Evolutionary conservation across 495 filamentous ascomycete species (phyloP).

Genomic region (Penicillium parvum): DNA sequence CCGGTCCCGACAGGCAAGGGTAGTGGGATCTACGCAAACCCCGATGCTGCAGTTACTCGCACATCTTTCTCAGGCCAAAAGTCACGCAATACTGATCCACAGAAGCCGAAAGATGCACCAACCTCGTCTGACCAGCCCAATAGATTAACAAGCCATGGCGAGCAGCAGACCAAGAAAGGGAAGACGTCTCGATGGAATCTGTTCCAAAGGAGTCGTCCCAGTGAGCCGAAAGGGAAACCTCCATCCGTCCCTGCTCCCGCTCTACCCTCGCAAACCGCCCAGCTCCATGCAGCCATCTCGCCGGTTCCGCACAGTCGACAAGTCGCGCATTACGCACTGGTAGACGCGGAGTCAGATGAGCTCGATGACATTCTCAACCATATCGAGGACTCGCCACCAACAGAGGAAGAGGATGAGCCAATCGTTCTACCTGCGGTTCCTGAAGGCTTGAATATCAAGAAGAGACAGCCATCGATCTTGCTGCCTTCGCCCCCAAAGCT

Average conservation of each 20-base stretch:
- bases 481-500: conserved; percentile 52
- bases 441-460: conserved; percentile 31
- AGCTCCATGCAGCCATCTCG: conserved; percentile 41
- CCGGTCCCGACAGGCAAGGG: conserved; percentile 18
- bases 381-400: conserved; percentile 47
- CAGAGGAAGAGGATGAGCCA: conserved; percentile 31
- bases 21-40: conserved; percentile 19
- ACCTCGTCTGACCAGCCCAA: not conserved
- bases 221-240: conserved; percentile 22
- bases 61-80: conserved; percentile 29
- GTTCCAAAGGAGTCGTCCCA: conserved; percentile 56
- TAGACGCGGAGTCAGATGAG: conserved; percentile 69
- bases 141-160: conserved; percentile 6
- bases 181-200: conserved; percentile 63
- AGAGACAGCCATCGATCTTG: conserved; percentile 46
- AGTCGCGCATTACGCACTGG: conserved; percentile 76
- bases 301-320: conserved; percentile 35
- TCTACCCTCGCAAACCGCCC: conserved; percentile 14
- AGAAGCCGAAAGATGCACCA: conserved; percentile 13
- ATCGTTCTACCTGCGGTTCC: conserved; percentile 29
- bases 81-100: conserved; percentile 16
- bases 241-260: not conserved
- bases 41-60: conserved; percentile 19
- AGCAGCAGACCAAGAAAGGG: conserved; percentile 25
- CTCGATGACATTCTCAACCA: conserved; percentile 64